phyloP scores from a whole-genome alignment of 495 filamentous ascomycete species.

The Entonaema liquescens region DNA sequence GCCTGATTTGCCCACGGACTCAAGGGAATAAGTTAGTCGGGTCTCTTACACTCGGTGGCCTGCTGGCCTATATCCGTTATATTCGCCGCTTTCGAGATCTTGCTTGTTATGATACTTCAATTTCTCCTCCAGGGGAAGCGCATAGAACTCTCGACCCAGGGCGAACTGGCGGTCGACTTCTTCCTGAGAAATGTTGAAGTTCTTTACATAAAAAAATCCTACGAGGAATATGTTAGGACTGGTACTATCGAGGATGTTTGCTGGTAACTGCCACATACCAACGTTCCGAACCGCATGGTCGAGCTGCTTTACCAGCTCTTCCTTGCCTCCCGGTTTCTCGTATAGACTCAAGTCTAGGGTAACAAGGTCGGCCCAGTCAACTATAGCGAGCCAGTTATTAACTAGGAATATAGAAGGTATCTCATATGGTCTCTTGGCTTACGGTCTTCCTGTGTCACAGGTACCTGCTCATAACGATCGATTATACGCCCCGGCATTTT shows the following conservation, averaged over 20 bases:
- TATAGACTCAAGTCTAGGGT: slow-evolving; percentile 63
- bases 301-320: slow-evolving; percentile 62
- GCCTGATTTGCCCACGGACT: not conserved
- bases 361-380: slow-evolving; percentile 65
- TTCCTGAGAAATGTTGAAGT: slow-evolving; percentile 67
- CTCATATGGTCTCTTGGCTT: slow-evolving; percentile 18
- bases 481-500: slow-evolving; percentile 55
- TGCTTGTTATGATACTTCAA: slow-evolving; percentile 48
- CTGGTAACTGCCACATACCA: slow-evolving; percentile 45
- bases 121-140: slow-evolving; percentile 61
- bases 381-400: slow-evolving; percentile 38
- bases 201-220: slow-evolving; percentile 69
- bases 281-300: slow-evolving; percentile 66
- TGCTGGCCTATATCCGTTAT: slow-evolving; percentile 54
- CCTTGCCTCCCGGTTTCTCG: slow-evolving; percentile 61
- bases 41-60: slow-evolving; percentile 53
- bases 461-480: slow-evolving; percentile 60
- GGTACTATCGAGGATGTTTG: not conserved
- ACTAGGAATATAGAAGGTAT: not conserved
- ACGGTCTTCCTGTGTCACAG: slow-evolving; percentile 58
- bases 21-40: not conserved
- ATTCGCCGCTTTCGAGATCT: slow-evolving; percentile 41
- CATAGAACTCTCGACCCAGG: slow-evolving; percentile 63
- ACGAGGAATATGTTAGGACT: slow-evolving; percentile 3
- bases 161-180: slow-evolving; percentile 69